Conservation (phyloP, 2,329 filamentous ascomycete species). For the Fusarium coicis region DNA sequence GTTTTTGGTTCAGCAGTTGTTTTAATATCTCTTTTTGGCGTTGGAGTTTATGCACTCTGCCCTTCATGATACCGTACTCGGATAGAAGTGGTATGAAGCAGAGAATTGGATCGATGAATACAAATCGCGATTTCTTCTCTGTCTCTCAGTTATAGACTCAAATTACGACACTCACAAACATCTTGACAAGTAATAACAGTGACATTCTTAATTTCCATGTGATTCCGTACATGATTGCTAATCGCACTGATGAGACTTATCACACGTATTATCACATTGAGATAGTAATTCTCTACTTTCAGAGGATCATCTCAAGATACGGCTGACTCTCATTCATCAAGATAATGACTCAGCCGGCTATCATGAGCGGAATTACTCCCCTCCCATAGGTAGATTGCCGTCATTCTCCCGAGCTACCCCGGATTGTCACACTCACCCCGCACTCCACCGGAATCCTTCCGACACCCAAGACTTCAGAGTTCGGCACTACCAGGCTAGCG, state of each 20-base stretch:
- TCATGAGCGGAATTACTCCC: neutral
- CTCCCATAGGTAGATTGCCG: neutral
- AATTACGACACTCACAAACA: accelerated
- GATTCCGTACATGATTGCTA: neutral
- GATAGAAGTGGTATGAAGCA: neutral
- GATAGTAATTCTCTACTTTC: neutral
- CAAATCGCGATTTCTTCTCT: neutral
- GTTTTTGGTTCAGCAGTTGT: neutral
- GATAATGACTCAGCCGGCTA: neutral
- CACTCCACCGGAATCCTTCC: conserved; percentile 23
- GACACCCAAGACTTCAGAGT: neutral
- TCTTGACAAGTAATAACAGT: too few relatives aligned
- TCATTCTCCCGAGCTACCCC: neutral
- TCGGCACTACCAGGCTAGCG: conserved; percentile 35
- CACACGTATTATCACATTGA: neutral
- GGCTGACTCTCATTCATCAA: neutral
- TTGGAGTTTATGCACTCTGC: neutral
- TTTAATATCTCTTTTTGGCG: too few relatives aligned
- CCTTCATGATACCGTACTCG: neutral
- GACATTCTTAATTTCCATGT: neutral
- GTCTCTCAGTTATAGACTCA: neutral
- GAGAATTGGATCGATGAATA: too few relatives aligned
- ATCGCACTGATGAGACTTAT: neutral
- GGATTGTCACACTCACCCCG: conserved; percentile 1
- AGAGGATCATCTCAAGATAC: neutral